phyloP scores from a whole-genome alignment of 2,329 filamentous ascomycete genomes.

The Sporothrix sp. region DNA sequence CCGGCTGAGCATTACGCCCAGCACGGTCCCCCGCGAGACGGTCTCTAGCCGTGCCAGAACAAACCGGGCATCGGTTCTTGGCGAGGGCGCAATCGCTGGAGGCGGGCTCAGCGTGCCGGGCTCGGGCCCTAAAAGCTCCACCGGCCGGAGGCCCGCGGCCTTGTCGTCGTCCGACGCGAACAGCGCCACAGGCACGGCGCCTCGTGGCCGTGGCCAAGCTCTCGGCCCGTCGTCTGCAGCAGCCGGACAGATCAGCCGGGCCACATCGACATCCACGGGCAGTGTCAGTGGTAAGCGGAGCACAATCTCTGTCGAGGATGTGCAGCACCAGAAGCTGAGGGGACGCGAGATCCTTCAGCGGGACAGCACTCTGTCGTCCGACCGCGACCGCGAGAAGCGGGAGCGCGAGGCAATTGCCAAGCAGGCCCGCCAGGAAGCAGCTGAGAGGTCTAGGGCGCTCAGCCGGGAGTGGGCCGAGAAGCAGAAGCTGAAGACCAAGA shows the following conservation, averaged over 20 bases:
- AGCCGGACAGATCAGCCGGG: slow-evolving; percentile 24
- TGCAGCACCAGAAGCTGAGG: slow-evolving; percentile 40
- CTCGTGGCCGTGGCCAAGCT: slow-evolving; percentile 23
- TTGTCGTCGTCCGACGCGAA: neutral
- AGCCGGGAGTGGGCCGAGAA: slow-evolving; percentile 52
- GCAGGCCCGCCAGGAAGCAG: slow-evolving; percentile 48
- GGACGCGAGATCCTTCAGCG: slow-evolving; percentile 45
- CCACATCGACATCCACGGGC: slow-evolving; percentile 37
- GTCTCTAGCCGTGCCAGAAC: slow-evolving; percentile 47
- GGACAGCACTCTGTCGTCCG: slow-evolving; percentile 38
- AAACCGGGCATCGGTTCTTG: slow-evolving; percentile 25
- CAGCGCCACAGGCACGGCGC: neutral
- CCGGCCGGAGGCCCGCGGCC: slow-evolving; percentile 23
- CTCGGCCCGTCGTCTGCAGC: slow-evolving; percentile 25
- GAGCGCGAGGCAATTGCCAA: slow-evolving; percentile 46
- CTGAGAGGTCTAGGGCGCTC: slow-evolving; percentile 48
- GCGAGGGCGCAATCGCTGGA: neutral
- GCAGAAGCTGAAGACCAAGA: slow-evolving; percentile 17
- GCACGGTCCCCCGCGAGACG: slow-evolving; percentile 44
- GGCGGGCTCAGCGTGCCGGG: slow-evolving; percentile 1
- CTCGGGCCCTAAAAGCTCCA: neutral
- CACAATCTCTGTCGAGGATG: slow-evolving; percentile 40
- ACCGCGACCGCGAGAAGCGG: slow-evolving; percentile 42
- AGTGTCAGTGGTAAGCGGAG: slow-evolving; percentile 37
- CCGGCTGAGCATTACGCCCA: slow-evolving; percentile 33